A percentile compares a stretch with the other conserved stretches of the same genome.
Conservation (phyloP, 1,284 basidiomycete species). For the Volvariella surrecta region DNA sequence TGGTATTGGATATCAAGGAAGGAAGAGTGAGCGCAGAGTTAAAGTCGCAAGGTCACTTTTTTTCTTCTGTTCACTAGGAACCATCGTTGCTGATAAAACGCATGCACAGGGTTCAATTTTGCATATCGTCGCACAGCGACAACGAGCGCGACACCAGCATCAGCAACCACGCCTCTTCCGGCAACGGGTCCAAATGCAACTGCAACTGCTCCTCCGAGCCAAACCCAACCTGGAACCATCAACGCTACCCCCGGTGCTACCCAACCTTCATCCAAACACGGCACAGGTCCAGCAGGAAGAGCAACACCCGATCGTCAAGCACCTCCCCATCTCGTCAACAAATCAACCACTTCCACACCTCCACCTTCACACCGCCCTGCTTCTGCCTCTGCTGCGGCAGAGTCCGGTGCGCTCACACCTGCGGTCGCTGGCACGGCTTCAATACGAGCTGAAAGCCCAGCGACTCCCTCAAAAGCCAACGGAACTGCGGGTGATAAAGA, state of each 20-base stretch:
- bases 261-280: no score
- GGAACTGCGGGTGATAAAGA: constrained; percentile 33
- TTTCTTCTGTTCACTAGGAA: constrained; percentile 5
- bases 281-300: no score
- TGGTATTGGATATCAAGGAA: constrained; percentile 86
- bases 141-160: constrained; percentile 31
- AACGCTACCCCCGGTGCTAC: constrained; percentile 1
- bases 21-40: constrained; percentile 89
- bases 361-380: constrained; percentile 15
- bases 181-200: constrained; percentile 4
- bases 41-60: constrained; percentile 72
- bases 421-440: constrained; percentile 13
- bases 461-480: constrained; percentile 23
- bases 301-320: no score
- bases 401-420: constrained; percentile 19
- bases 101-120: constrained; percentile 82
- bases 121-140: constrained; percentile 76
- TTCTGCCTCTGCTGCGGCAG: constrained; percentile 19
- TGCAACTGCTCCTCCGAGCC: neutral
- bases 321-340: neutral
- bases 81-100: neutral
- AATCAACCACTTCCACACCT: neutral
- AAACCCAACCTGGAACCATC: neutral
- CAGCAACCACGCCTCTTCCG: constrained; percentile 28
- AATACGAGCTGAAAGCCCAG: constrained; percentile 15